phyloP scores from a whole-genome alignment of 192 early-diverging fungal species.

The Mortierella antarctica region DNA sequence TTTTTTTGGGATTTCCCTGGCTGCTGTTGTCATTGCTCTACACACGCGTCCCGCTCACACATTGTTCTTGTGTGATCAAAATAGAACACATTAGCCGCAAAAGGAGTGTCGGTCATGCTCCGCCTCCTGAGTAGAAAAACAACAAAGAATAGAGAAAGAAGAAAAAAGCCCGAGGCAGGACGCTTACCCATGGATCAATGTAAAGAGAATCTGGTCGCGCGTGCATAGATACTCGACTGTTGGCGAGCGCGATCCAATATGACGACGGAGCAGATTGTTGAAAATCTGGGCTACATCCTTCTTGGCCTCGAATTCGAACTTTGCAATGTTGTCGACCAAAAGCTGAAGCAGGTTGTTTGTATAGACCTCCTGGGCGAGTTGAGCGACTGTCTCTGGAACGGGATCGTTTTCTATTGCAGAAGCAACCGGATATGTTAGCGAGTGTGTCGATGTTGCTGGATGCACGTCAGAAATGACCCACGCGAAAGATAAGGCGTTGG shows the following conservation, averaged over 20 bases:
- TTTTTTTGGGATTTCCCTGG: no score
- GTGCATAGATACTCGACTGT: slow-evolving; percentile 95
- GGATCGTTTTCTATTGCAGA: slow-evolving; percentile 81
- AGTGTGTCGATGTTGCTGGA: not conserved
- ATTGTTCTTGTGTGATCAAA: not conserved
- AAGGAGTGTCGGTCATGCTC: not conserved
- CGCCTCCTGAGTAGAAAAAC: not conserved
- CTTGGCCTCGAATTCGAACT: slow-evolving; percentile 96
- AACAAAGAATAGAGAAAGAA: not conserved
- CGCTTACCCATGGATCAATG: slow-evolving; percentile 81
- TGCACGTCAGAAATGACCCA: not conserved
- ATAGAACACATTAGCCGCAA: not conserved
- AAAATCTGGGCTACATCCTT: slow-evolving; percentile 99
- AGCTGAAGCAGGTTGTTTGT: slow-evolving; percentile 89
- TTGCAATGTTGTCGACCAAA: slow-evolving; percentile 88
- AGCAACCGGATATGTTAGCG: not conserved
- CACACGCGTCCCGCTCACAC: no score
- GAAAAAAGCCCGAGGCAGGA: not conserved
- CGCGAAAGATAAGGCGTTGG: not conserved
- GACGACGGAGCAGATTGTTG: slow-evolving; percentile 94
- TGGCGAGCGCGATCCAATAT: slow-evolving; percentile 94
- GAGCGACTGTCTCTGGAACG: slow-evolving; percentile 89
- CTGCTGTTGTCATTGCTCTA: no score
- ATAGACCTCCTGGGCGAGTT: slow-evolving; percentile 96
- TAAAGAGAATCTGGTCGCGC: slow-evolving; percentile 84